Evolutionary conservation across 2,329 filamentous ascomycete genomes (phyloP).

Genomic region (Talaromyces piceae): DNA sequence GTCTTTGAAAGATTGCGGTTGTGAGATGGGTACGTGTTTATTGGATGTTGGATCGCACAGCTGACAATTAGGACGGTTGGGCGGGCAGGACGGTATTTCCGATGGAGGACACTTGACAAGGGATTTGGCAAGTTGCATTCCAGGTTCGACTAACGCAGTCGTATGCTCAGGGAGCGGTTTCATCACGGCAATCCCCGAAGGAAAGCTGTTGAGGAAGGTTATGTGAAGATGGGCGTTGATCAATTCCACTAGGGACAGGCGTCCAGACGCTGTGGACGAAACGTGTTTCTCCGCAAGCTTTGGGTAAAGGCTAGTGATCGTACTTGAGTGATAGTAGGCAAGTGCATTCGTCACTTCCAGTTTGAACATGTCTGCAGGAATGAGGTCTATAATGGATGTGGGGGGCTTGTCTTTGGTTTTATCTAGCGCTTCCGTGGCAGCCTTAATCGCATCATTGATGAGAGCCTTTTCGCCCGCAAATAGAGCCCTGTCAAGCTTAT

Average conservation of each 20-base stretch:
- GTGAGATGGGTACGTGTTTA: constrained; percentile 59
- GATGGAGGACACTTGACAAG: constrained; percentile 68
- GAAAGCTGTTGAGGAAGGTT: constrained; percentile 74
- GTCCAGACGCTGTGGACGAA: constrained; percentile 51
- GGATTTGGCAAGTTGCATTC: constrained; percentile 63
- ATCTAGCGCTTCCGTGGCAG: constrained; percentile 27
- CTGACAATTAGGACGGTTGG: constrained; percentile 66
- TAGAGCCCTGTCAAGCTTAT: constrained; percentile 62
- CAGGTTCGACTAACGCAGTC: constrained; percentile 62
- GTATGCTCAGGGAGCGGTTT: constrained; percentile 73
- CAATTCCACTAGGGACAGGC: constrained; percentile 61
- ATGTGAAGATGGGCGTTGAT: constrained; percentile 80
- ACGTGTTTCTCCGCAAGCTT: constrained; percentile 57
- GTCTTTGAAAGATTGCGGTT: constrained; percentile 63
- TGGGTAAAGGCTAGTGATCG: constrained; percentile 59
- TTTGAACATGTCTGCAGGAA: constrained; percentile 54
- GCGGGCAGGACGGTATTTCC: constrained; percentile 75
- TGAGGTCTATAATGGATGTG: constrained; percentile 56
- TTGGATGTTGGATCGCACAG: constrained; percentile 63
- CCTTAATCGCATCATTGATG: constrained; percentile 56
- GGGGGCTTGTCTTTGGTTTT: constrained; percentile 26
- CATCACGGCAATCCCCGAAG: constrained; percentile 68
- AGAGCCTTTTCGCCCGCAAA: constrained; percentile 62
- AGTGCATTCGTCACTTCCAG: constrained; percentile 62
- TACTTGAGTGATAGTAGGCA: constrained; percentile 65